Evolutionary conservation across 2,329 filamentous ascomycete species (phyloP).

Genomic region (Monosporascus sp.): DNA sequence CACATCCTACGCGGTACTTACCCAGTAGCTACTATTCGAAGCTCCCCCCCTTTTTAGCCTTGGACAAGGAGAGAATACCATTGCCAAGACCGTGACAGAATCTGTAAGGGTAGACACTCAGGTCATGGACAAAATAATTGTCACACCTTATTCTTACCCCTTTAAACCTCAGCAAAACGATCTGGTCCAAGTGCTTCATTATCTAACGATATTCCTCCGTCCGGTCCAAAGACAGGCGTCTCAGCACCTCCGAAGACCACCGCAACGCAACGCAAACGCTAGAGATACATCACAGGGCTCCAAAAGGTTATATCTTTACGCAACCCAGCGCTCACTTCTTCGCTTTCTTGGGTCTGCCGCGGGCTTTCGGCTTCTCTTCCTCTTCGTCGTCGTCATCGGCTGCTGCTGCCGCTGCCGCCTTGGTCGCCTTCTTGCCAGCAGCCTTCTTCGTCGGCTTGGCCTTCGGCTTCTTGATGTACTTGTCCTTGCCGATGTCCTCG

Average conservation of each 20-base stretch:
- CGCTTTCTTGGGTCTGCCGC: conserved; percentile 34
- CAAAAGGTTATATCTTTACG: neutral
- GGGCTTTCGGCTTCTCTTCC: conserved; percentile 46
- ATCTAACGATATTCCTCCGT: neutral
- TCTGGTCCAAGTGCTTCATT: neutral
- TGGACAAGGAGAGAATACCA: no score
- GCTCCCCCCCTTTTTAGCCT: no score
- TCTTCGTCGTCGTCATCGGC: conserved; percentile 43
- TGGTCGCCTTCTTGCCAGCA: conserved; percentile 33
- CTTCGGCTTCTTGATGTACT: conserved; percentile 92
- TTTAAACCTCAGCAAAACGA: neutral
- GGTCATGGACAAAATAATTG: no score
- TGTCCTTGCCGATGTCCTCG: conserved; percentile 80
- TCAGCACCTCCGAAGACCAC: neutral
- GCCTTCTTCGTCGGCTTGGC: conserved; percentile 56
- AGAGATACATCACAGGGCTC: neutral
- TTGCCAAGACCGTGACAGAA: no score
- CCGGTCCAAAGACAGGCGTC: neutral
- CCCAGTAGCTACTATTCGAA: no score
- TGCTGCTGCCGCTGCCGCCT: conserved; percentile 23
- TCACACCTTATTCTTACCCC: neutral
- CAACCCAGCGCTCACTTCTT: conserved; percentile 31
- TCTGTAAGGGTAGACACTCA: no score
- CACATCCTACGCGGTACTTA: no score
- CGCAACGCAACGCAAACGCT: neutral